Evolutionary conservation across 108 stramenopile genomes (phyloP), one percentile per base, ranked within the genome.

Genomic region (Poteriospumella lacustris): DNA sequence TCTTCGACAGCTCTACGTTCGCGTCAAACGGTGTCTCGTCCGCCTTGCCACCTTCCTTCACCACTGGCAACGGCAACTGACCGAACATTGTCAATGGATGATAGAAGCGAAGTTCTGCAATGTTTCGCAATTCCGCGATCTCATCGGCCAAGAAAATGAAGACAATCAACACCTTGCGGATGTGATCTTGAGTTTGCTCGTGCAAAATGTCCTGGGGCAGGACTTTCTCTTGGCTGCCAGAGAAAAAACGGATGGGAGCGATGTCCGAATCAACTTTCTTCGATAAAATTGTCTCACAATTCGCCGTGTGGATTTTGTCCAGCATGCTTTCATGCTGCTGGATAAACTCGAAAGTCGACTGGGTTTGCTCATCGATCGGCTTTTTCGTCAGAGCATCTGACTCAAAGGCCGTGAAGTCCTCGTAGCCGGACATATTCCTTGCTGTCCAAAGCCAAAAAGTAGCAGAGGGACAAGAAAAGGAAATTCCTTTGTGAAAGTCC

Each of bases 61-160:
- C 5, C 9, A 73, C 70, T 3, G 26, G 31, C 33, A 33, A 33
- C 33, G 70, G 41, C 9, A 29, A 26, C 36, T 73, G 70, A 33
- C 70, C 70, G 36, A 73, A 73, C 70, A 73, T 73, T 9, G 5
- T 73, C 24, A 73, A 73, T 56, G 70, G 70, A 73, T 31, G 70
- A 73, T 52, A 73, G 31, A 73, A 56, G 26, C 24, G 26, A 34
- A 42, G 26, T 73, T 44, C 43, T 42, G 70, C 70, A 34, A 73
- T 5, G 9, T 73, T 31, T 73, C 36, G 38, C 36, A 73, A 73
- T 42, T 73, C 40, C 3, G 24, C 31, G 9, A 73, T 73, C 41
- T 73, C 70, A 73, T 73, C 70, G 3, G 31, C 12, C 33, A 73
- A 56, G 36, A 34, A 73, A 5, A 73, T 24, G 3, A 73, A 29